Conservation (phyloP, 345 rosid species). For the Ceriops decandra region DNA sequence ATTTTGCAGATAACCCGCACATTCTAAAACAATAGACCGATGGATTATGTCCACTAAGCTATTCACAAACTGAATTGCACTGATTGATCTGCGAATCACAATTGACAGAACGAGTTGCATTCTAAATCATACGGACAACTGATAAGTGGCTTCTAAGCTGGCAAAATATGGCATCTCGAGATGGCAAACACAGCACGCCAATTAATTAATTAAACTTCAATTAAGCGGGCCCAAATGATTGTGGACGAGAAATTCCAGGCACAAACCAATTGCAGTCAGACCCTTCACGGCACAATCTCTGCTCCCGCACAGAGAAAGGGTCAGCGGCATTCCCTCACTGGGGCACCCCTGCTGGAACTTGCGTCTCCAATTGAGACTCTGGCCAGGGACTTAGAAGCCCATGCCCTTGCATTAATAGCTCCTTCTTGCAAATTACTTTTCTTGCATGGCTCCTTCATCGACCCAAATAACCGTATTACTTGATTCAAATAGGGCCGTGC, state of each 20-base stretch:
- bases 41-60: no score
- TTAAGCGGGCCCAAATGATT: neutral
- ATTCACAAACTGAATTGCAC: neutral
- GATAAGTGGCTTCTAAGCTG: neutral
- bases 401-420: slow-evolving; percentile 80
- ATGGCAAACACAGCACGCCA: neutral
- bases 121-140: slow-evolving; percentile 24
- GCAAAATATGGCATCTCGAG: no score
- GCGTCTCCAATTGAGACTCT: slow-evolving; percentile 87
- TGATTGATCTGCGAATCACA: neutral
- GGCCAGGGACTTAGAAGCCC: slow-evolving; percentile 95
- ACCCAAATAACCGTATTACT: slow-evolving; percentile 45
- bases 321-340: slow-evolving; percentile 31
- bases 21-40: no score
- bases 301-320: slow-evolving; percentile 1
- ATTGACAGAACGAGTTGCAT: neutral
- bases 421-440: slow-evolving; percentile 87
- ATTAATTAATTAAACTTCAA: slow-evolving; percentile 3
- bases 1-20: no score
- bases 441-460: slow-evolving; percentile 72
- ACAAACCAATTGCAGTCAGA: slow-evolving; percentile 7
- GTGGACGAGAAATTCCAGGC: neutral
- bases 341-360: slow-evolving; percentile 52
- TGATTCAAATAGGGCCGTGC: slow-evolving; percentile 51
- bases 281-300: neutral